Percentiles rank a stretch among this genome's conserved stretches.
These are phyloP conservation scores for Hypoxylon rubiginosum DNA, from an alignment of 2,329 filamentous ascomycete genomes.

Conservation along the genomic window DNA sequence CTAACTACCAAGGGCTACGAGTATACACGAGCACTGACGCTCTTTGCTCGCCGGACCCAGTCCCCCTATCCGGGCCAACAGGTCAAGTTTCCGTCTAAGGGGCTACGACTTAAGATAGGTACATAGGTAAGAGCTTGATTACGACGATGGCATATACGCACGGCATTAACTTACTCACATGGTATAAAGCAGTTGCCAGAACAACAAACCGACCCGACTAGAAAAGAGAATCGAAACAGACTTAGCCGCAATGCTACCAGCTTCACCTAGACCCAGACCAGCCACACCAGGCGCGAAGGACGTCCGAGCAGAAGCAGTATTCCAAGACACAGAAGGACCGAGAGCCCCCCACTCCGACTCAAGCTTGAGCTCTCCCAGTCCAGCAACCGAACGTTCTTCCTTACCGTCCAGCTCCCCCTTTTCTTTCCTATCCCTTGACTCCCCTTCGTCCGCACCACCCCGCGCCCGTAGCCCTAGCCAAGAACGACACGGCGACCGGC, in stretches of 20 bases:
- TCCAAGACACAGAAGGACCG: neutral
- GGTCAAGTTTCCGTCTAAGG: too few relatives aligned
- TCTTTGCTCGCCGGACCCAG: too few relatives aligned
- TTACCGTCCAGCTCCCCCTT: neutral
- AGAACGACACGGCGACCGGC: neutral
- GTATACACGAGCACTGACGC: too few relatives aligned
- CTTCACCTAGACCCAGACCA: neutral
- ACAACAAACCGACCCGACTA: neutral
- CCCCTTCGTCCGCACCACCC: conserved; percentile 1
- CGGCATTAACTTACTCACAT: neutral
- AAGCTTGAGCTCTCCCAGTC: neutral
- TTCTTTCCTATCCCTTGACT: neutral
- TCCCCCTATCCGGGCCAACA: too few relatives aligned
- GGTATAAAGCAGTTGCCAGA: neutral
- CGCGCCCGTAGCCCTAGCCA: neutral
- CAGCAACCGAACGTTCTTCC: neutral
- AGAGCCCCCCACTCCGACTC: neutral
- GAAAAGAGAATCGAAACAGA: neutral
- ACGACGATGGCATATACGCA: neutral
- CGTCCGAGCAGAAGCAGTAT: neutral
- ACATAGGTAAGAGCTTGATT: neutral
- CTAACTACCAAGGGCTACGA: too few relatives aligned
- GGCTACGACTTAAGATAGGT: too few relatives aligned
- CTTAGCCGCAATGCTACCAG: neutral
- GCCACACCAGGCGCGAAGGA: neutral